A percentile compares a stretch with the other conserved stretches of the same genome.
Conservation (phyloP, 1,284 basidiomycete genomes). For the Trametes sp. region DNA sequence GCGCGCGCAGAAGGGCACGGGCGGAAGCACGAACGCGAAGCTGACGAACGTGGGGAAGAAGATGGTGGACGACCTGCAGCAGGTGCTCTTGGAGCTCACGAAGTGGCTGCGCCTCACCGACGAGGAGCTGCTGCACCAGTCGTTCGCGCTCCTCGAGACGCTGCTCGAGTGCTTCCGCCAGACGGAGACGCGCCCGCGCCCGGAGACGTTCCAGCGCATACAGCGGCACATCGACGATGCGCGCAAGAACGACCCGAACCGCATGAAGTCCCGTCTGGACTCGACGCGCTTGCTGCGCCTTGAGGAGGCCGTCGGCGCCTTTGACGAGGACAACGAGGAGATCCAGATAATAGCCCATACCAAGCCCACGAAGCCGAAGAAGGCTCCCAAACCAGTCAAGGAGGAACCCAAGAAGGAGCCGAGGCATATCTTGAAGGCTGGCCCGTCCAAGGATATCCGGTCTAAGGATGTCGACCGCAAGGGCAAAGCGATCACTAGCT, state of each 20-base stretch:
- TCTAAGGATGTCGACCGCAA: constrained; percentile 19
- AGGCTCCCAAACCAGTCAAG: constrained; percentile 13
- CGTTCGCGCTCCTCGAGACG: constrained; percentile 81
- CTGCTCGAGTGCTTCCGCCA: constrained; percentile 76
- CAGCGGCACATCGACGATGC: constrained; percentile 66
- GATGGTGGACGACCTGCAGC: constrained; percentile 83
- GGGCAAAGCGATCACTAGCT: constrained; percentile 35
- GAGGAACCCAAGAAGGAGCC: constrained; percentile 20
- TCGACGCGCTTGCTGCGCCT: constrained; percentile 61
- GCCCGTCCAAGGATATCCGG: constrained; percentile 9
- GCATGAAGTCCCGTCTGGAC: constrained; percentile 63
- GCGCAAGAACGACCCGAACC: constrained; percentile 52
- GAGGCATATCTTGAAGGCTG: constrained; percentile 20
- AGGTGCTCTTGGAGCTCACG: constrained; percentile 78
- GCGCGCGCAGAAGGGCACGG: constrained; percentile 37
- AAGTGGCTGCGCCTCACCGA: constrained; percentile 93
- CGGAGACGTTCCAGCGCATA: constrained; percentile 61
- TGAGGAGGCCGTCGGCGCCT: constrained; percentile 63
- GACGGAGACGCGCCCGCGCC: constrained; percentile 58
- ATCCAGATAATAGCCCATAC: constrained; percentile 45
- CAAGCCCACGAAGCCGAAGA: constrained; percentile 17
- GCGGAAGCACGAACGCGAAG: constrained; percentile 39
- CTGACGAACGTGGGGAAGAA: constrained; percentile 64
- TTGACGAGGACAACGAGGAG: constrained; percentile 65
- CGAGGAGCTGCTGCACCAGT: constrained; percentile 87